Evolutionary conservation across 2,329 filamentous ascomycete genomes (phyloP).

Genomic region (Cladosporium sp.): DNA sequence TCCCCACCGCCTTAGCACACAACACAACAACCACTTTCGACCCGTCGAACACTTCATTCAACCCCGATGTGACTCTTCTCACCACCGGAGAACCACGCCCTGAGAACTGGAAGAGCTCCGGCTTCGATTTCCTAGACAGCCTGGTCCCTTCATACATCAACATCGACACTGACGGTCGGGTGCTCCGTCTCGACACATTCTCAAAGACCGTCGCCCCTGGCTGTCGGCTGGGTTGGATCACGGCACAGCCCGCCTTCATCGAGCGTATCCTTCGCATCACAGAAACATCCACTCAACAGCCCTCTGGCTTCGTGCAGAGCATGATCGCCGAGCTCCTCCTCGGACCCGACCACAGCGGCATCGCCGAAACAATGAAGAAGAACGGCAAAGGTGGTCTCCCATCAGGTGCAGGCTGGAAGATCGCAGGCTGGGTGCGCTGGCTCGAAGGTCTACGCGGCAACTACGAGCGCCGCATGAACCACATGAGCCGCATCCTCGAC

Average conservation of each 20-base stretch:
- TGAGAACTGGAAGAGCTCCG: slow-evolving; percentile 51
- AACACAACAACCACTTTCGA: slow-evolving; percentile 28
- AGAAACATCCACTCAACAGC: slow-evolving; percentile 74
- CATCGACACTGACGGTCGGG: slow-evolving; percentile 78
- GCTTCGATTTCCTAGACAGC: slow-evolving; percentile 75
- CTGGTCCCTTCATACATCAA: slow-evolving; percentile 77
- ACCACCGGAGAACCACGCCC: slow-evolving; percentile 47
- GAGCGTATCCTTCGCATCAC: slow-evolving; percentile 70
- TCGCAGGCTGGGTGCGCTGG: slow-evolving; percentile 86
- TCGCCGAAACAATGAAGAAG: slow-evolving; percentile 29
- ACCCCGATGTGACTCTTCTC: slow-evolving; percentile 26
- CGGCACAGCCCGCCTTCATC: slow-evolving; percentile 71
- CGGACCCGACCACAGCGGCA: slow-evolving; percentile 57
- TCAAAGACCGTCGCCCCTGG: slow-evolving; percentile 90
- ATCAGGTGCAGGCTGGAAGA: slow-evolving; percentile 64
- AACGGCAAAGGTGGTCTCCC: slow-evolving; percentile 41
- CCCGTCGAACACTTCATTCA: slow-evolving; percentile 26
- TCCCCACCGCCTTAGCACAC: slow-evolving; percentile 59
- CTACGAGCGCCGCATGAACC: slow-evolving; percentile 79
- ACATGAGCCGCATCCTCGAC: slow-evolving; percentile 71
- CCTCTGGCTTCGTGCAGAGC: slow-evolving; percentile 83
- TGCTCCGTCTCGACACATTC: slow-evolving; percentile 87
- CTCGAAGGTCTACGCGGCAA: slow-evolving; percentile 75
- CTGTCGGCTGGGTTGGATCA: slow-evolving; percentile 86
- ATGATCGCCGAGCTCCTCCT: slow-evolving; percentile 74